phyloP scores from a whole-genome alignment of 2,329 filamentous ascomycete species.

The Sporothrix euskadiensis region DNA sequence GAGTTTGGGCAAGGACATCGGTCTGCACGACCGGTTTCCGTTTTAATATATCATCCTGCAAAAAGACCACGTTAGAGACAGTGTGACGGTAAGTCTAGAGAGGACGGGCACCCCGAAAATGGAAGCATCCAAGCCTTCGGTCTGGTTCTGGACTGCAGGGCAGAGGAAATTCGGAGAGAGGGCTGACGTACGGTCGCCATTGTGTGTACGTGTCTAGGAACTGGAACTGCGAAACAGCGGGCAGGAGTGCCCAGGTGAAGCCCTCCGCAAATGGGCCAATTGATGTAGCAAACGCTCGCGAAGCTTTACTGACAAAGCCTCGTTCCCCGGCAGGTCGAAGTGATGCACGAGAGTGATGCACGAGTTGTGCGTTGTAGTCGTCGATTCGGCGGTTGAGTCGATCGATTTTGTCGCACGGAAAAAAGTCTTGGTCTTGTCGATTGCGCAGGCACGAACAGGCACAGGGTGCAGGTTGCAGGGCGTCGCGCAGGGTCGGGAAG shows the following conservation, averaged over 20 bases:
- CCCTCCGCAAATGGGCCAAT: constrained; percentile 13
- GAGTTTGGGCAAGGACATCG: constrained; percentile 41
- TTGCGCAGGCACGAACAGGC: constrained; percentile 18
- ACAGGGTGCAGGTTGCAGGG: constrained; percentile 1
- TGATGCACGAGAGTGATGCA: neutral
- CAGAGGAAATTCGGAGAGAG: neutral
- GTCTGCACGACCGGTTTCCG: constrained; percentile 35
- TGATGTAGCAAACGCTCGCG: neutral
- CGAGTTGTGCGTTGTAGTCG: constrained; percentile 1
- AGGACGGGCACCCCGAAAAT: neutral
- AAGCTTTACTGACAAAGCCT: neutral
- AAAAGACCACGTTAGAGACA: neutral
- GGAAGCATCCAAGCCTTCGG: neutral
- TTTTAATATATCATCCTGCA: constrained; percentile 25
- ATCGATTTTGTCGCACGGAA: constrained; percentile 20
- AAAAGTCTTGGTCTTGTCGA: neutral
- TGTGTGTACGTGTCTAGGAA: neutral
- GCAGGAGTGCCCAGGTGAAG: neutral
- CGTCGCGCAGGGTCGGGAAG: constrained; percentile 1
- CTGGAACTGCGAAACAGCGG: neutral
- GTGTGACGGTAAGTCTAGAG: neutral
- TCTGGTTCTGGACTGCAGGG: neutral
- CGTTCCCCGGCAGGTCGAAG: neutral
- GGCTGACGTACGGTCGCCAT: constrained; percentile 16
- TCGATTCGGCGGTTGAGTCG: neutral